Base-by-base conservation (phyloP, 768 basidiomycete species). In the Hericium erinaceus region DNA sequence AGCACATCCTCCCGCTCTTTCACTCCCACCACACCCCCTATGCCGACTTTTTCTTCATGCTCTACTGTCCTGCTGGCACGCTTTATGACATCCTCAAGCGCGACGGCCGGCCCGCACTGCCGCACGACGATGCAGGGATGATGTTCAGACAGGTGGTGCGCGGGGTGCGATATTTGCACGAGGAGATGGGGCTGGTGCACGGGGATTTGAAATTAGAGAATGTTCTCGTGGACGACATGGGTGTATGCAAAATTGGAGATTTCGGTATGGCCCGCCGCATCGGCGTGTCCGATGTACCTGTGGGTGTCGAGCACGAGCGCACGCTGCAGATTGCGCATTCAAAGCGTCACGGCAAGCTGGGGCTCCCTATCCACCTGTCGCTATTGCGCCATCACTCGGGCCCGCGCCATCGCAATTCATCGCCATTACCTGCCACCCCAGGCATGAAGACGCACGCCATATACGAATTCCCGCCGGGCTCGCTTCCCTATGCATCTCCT, bases 141-240 rank as follows among this genome's bases (percentile, higher is more conserved):
- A 84, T 92, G 80, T 92, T 94, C 67, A 78, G 85, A 55, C 91
- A 95, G 75, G 80, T 95, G 63, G 89, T 91, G 53, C 75, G 86
- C 56, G 92, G 89, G 18, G 71, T 94, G 66, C 79, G 83, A 54
- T 94, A 94, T 72, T 71, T 95, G 67, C 92, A 95, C 69, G 81
- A 86, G 58, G 80, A 81, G 44, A 86, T 83, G 26, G 72, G 78
- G 8, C 81, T 87, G 64, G 87, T 95, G 55, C 95, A 99, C 74
- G 82, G 93, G 64, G 97, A 99, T 73, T 75, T 99, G 70, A 99
- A 99, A 75, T 81, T 97, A 58, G 97, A 98, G 73, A 99, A 99
- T 74, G 84, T 98, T 52, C 81, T 98, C 46, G 85, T 95, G 55
- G 92, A 95, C 69, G 88, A 91, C 68, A 83, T 81, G 75, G 88